Base-by-base conservation (phyloP, 192 early-diverging fungal genomes). In the Phycomyces blakesleeanus region DNA sequence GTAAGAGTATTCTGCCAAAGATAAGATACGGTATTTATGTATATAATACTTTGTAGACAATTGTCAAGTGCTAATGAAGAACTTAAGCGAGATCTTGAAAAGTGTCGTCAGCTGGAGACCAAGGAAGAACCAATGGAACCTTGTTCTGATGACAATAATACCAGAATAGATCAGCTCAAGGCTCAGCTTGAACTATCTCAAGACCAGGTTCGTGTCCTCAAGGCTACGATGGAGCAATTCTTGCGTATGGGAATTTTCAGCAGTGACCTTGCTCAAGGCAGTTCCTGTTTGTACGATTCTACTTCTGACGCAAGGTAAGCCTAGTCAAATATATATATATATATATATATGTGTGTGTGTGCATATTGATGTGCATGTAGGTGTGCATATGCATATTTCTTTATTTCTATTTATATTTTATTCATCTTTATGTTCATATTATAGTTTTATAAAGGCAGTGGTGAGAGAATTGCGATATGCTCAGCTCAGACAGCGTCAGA, bases 191-290 rank as follows among this genome's bases (percentile, higher is more conserved):
- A 68, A 0, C 66, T 61, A 18, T 61, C 59, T 21, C 59, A 68
- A 40, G 59, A 61, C 10, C 66, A 68, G 40, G 60, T 68, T 0
- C 59, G 60, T 40, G 53, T 68, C 7, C 29, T 72, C 21, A 60
- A 72, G 40, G 59, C 70, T 42, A 72, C 70, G 2, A 57, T 72
- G 70, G 70, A 72, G 26, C 70, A 72, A 26, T 55, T 72, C 15
- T 29, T 72, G 18, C 52, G 64, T 11, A 42, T 72, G 37, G 64
- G 63, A 41, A 51, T 72, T 22, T 68, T 68, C 44, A 63, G 44
- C 10, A 51, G 51, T 39, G 61, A 63, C 53, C 61, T 41, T 41
- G 37, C 40, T 52, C 44, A 47, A 47, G 15, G 44, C 3, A 47
- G 44, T 47, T 2, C 44, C 2, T 47, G 44, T 47, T 2, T 47